Base-by-base conservation (phyloP, 176 grass and related monocot species). In the Puya raimondii region DNA sequence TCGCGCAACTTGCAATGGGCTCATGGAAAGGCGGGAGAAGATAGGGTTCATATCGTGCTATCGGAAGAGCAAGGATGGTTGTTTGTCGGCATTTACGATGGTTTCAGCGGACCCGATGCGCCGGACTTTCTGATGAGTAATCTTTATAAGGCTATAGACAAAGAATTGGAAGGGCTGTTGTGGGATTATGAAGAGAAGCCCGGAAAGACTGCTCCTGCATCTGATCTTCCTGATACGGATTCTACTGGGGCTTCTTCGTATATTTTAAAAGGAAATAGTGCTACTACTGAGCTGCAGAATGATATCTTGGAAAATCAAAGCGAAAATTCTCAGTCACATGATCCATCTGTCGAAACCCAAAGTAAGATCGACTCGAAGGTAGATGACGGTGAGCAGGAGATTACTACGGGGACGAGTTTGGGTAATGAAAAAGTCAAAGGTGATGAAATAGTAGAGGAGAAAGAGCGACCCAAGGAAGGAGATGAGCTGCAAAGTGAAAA, bases 81-180 rank as follows among this genome's bases (percentile, higher is more conserved):
- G 18, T 96, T 91, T 78, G 80, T 96, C 79, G 91, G 91, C 65
- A 96, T 96, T n/a, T 96, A 96, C 83, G 91, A 96, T 76, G 91
- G 91, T 33, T 96, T 96, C 27, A 96, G 85, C 53, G 91, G 91
- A n/a, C 91, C 91, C 61, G 91, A 96, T 72, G 91, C 76, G 25
- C 91, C 91, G 17, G 91, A 96, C 64, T 96, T 96, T 70, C 80
- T 96, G 63, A 96, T 96, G 91, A 80, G 76, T 74, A 90, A 96
- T 68, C 85, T 96, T 74, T 91, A 96, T 76, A 96, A 85, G 76
- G 79, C 87, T 51, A 91, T 96, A 82, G 91, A 96, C 81, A 96
- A 87, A 79, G 91, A 96, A 74, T 65, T 96, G 29, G 91, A 96
- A 72, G 91, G 91, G 47, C 74, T 91, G 14, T 70, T 96, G 54